Evolutionary conservation across 2,329 filamentous ascomycete species (phyloP), one percentile per base, ranked within the genome.

Genomic region (Curvularia sp.): DNA sequence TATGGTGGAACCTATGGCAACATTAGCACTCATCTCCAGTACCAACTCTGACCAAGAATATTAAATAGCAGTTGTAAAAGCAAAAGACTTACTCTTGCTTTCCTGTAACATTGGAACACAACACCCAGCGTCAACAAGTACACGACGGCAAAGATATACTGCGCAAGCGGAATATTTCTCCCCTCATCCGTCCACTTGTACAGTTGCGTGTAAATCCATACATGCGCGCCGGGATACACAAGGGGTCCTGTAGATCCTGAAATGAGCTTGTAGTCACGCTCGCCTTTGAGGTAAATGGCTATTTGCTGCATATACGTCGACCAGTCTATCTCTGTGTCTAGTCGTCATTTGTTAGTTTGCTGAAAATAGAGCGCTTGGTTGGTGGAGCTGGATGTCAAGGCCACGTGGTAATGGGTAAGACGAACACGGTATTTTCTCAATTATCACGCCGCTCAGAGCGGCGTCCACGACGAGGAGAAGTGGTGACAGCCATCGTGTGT

Each of bases 251-350:
- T 99, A 59, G 88, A 89, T 67, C 95, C 95, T 72, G 89, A 85
- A 74, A 99, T 93, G 57, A 88, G 85, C 60, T 86, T 87, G 77
- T 99, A 99, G 78, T 97, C 89, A 74, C 91, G 88, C 81, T 98
- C 93, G 71, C 95, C 95, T 18, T 86, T 83, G 46, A 93, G 80
- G 72, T 90, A 95, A 68, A 93, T 88, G 41, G 85, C 80, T 44
- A 98, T 84, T 73, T 99, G 95, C 75, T 97, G 86, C 93, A 99
- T 98, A 78, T 99, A 99, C 0, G 95, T 92, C 58, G 85, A 85
- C 94, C 94, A 99, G 79, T 99, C 95, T 72, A 99, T 99, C 78
- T 99, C 95, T 43, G 95, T 99, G 76, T 99, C 95, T 91, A 35
- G 20, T 43, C 22, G 9, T 13, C 7, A 18, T n/a, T 2, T 7